A percentile compares a stretch with the other conserved stretches of the same genome.
These are phyloP conservation scores for Casaregolazyma suthepensis DNA, from an alignment of 1,139 yeast species.

Conservation along the genomic window DNA sequence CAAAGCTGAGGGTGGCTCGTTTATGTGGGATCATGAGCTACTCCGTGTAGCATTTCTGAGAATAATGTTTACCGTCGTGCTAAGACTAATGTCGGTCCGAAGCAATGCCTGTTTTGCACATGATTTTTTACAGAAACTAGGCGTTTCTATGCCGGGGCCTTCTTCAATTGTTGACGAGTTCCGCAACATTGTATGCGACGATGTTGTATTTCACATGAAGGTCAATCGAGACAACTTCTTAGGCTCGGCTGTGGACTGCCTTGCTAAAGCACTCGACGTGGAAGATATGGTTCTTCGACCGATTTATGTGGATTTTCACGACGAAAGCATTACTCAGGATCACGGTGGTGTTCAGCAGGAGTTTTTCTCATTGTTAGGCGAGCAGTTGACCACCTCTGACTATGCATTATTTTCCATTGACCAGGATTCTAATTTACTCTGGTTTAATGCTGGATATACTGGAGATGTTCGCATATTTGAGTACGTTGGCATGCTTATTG, in stretches of 20 bases:
- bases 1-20: background rate
- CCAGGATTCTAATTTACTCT: constrained; percentile 17
- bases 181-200: constrained; percentile 1
- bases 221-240: constrained; percentile 16
- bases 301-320: constrained; percentile 21
- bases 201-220: constrained; percentile 12
- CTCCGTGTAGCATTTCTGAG: constrained; percentile 2
- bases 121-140: background rate
- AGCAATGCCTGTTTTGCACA: background rate
- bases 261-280: constrained; percentile 14
- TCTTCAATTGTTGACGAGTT: background rate
- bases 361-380: constrained; percentile 24
- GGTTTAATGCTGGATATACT: constrained; percentile 23
- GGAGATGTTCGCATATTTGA: constrained; percentile 16
- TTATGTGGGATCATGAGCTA: constrained; percentile 4
- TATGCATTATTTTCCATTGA: constrained; percentile 16
- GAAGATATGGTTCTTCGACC: constrained; percentile 21
- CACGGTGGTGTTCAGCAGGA: constrained; percentile 31
- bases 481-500: constrained; percentile 25
- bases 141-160: background rate
- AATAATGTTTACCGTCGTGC: background rate
- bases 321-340: constrained; percentile 25
- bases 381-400: constrained; percentile 15
- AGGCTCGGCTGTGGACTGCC: constrained; percentile 13
- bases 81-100: background rate